Evolutionary conservation across 192 early-diverging fungal species (phyloP).

Genomic region (Backusella tuberculispora): DNA sequence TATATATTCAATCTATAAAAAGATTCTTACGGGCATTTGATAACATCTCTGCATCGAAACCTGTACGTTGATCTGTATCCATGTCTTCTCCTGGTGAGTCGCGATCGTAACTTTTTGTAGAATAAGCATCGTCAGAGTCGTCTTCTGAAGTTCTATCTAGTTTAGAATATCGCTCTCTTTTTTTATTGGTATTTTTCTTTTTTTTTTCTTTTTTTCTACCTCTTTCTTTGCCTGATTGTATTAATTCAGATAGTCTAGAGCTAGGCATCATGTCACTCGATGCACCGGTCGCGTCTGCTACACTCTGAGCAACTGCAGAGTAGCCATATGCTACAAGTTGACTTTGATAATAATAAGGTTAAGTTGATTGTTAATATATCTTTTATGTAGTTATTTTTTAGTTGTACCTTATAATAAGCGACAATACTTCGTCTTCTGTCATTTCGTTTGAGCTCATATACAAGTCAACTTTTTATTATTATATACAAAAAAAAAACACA

Average conservation of each 20-base stretch:
- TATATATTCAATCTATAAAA: too few relatives aligned
- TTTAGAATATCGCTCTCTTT: not conserved
- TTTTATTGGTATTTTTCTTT: not conserved
- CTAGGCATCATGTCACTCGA: constrained; percentile 62
- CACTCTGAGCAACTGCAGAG: constrained; percentile 56
- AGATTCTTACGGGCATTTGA: not conserved
- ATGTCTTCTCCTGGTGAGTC: constrained; percentile 26
- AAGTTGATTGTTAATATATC: not conserved
- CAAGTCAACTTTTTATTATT: not conserved
- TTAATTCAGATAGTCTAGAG: constrained; percentile 62
- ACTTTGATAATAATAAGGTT: constrained; percentile 23
- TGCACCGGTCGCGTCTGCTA: constrained; percentile 69
- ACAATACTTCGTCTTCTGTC: constrained; percentile 28
- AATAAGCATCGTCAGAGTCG: constrained; percentile 29
- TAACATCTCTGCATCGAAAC: constrained; percentile 21
- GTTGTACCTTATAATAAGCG: constrained; percentile 27
- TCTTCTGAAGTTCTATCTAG: constrained; percentile 25
- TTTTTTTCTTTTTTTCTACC: constrained; percentile 32
- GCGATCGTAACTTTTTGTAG: constrained; percentile 27
- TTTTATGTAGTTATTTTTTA: not conserved
- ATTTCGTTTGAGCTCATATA: constrained; percentile 17
- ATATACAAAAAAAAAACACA: not conserved
- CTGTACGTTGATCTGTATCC: not conserved
- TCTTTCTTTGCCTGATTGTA: constrained; percentile 63
- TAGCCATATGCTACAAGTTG: constrained; percentile 60